A percentile compares a stretch with the other conserved stretches of the same genome.
Evolutionary conservation across 1,284 basidiomycete species (phyloP).

Genomic region (Cystobasidiaceae sp.): DNA sequence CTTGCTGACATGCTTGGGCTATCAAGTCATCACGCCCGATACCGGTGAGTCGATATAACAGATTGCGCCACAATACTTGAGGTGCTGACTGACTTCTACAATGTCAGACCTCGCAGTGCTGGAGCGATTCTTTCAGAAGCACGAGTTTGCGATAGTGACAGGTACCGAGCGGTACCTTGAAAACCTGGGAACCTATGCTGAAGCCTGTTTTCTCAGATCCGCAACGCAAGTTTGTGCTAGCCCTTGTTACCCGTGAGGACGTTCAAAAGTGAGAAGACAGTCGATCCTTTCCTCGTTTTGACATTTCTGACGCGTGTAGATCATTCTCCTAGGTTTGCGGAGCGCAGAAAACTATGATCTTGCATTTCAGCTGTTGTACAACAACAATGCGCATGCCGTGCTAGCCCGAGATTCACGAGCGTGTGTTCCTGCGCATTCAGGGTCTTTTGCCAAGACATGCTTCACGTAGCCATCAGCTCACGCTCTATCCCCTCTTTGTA

Average conservation of each 20-base stretch:
- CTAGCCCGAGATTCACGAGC: too few species aligned
- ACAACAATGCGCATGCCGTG: too few species aligned
- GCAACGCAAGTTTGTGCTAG: constrained; percentile 28
- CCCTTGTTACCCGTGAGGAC: constrained; percentile 24
- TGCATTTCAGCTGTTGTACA: too few species aligned
- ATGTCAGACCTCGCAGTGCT: constrained; percentile 27
- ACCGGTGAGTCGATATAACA: constrained; percentile 10
- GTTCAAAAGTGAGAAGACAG: constrained; percentile 10
- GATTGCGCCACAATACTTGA: neutral
- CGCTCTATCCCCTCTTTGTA: constrained; percentile 26
- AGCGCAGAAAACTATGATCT: too few species aligned
- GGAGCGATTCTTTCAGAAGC: constrained; percentile 17
- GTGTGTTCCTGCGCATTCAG: too few species aligned
- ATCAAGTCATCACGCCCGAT: constrained; percentile 24
- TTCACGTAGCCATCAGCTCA: neutral
- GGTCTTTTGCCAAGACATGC: too few species aligned
- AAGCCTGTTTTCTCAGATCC: constrained; percentile 3
- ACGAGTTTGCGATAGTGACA: constrained; percentile 28
- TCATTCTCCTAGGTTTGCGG: neutral
- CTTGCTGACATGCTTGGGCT: neutral
- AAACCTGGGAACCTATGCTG: too few species aligned
- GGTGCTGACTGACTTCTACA: neutral
- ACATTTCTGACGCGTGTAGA: neutral
- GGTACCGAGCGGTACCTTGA: too few species aligned
- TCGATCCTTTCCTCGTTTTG: neutral